Conservation (phyloP, 352 stramenopile genomes). For the Salisapilia sapeloensis region DNA sequence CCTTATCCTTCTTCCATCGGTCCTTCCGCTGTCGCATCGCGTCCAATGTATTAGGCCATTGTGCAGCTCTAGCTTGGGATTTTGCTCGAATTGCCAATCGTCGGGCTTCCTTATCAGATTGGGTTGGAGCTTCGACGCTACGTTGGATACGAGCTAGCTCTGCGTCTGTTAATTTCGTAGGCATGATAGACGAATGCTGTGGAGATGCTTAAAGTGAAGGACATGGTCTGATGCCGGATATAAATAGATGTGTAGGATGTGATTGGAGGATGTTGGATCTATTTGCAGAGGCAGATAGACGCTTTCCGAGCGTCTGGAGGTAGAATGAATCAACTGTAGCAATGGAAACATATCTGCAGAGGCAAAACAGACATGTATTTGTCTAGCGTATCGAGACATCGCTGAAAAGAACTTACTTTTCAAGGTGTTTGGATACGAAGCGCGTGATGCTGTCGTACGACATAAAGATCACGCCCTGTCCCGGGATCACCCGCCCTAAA, state of each 20-base stretch:
- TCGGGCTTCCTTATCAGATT: constrained; percentile 50
- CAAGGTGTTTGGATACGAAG: constrained; percentile 29
- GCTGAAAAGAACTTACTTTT: constrained; percentile 6
- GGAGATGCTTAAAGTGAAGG: too few relatives aligned
- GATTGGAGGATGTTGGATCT: too few relatives aligned
- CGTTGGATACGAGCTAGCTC: constrained; percentile 52
- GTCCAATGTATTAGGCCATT: constrained; percentile 87
- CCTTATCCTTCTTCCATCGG: constrained; percentile 80
- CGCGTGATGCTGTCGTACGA: constrained; percentile 72
- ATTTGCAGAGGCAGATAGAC: too few relatives aligned
- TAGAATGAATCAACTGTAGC: too few relatives aligned
- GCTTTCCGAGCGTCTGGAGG: too few relatives aligned
- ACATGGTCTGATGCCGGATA: too few relatives aligned
- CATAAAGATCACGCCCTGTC: constrained; percentile 97
- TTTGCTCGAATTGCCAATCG: constrained; percentile 48
- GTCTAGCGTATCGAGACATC: neutral
- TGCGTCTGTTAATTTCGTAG: constrained; percentile 31
- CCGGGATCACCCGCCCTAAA: constrained; percentile 88
- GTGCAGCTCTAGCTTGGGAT: constrained; percentile 60
- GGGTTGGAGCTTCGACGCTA: constrained; percentile 41
- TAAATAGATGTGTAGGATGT: too few relatives aligned
- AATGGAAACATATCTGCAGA: neutral
- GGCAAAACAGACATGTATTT: constrained; percentile 1
- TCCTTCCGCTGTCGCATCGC: constrained; percentile 82
- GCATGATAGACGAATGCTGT: too few relatives aligned